These are phyloP conservation scores for Raffaelea arxii DNA, from an alignment of 2,329 filamentous ascomycete species.

Conservation along the genomic window DNA sequence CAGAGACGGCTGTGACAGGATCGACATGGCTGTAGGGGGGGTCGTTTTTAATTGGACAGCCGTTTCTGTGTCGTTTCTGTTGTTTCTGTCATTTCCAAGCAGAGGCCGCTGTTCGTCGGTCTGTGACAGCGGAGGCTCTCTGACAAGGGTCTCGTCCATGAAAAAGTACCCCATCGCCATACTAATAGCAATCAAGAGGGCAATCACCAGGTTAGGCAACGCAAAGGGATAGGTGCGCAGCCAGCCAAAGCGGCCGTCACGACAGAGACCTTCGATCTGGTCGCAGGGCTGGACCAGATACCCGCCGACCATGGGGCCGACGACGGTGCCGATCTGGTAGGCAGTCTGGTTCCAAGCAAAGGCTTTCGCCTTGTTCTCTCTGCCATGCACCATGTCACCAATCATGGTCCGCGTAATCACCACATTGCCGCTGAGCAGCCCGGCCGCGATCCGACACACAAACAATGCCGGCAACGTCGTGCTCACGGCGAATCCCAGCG, in stretches of 20 bases:
- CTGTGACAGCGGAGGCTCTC: not conserved
- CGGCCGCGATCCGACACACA: slow-evolving; percentile 6
- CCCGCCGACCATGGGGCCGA: slow-evolving; percentile 9
- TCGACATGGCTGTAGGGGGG: not conserved
- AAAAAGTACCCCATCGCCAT: slow-evolving; percentile 1
- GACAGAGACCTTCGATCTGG: slow-evolving; percentile 3
- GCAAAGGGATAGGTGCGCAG: slow-evolving; percentile 8
- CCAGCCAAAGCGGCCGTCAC: slow-evolving; percentile 2
- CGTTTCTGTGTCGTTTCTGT: too few species aligned
- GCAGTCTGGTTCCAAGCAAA: slow-evolving; percentile 11
- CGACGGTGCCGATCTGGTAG: slow-evolving; percentile 8
- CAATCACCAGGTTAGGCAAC: slow-evolving; percentile 8
- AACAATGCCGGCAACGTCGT: slow-evolving; percentile 4
- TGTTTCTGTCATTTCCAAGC: not conserved
- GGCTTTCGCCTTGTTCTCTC: slow-evolving; percentile 8
- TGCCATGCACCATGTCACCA: slow-evolving; percentile 9
- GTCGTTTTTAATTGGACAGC: too few species aligned
- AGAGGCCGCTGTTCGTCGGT: not conserved
- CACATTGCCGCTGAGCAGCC: slow-evolving; percentile 9
- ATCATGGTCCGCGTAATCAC: slow-evolving; percentile 11
- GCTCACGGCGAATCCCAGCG: slow-evolving; percentile 5
- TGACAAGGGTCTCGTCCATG: slow-evolving; percentile 6
- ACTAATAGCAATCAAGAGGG: not conserved
- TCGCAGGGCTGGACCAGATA: slow-evolving; percentile 8
- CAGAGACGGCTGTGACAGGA: not conserved